These are phyloP conservation scores for Zygotorulaspora chibaensis DNA, from an alignment of 805 yeast species.

Conservation along the genomic window DNA sequence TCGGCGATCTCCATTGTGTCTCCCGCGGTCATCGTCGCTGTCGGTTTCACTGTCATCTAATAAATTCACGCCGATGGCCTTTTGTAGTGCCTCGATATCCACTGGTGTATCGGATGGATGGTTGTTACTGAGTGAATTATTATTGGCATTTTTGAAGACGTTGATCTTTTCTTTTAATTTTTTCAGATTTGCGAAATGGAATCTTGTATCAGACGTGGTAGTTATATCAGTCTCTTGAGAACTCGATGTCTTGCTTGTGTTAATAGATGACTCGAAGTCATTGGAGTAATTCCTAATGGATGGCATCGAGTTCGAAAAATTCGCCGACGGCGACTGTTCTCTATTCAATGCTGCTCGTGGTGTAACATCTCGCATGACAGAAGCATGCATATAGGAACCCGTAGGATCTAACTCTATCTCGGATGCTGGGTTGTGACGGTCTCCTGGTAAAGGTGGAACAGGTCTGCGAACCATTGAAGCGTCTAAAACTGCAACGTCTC, in stretches of 20 bases:
- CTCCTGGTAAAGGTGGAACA: slow-evolving; percentile 33
- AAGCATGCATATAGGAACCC: slow-evolving; percentile 26
- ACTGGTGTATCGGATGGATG: slow-evolving; percentile 20
- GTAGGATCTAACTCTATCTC: not conserved
- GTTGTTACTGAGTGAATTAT: slow-evolving; percentile 13
- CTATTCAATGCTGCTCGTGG: slow-evolving; percentile 12
- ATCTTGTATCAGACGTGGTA: slow-evolving; percentile 31
- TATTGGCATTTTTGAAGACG: slow-evolving; percentile 32
- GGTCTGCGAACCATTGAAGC: slow-evolving; percentile 30
- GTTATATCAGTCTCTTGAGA: slow-evolving; percentile 26
- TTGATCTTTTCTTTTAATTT: slow-evolving; percentile 35
- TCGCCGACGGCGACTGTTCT: slow-evolving; percentile 3
- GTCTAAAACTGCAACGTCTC: slow-evolving; percentile 20
- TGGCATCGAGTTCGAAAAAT: slow-evolving; percentile 5
- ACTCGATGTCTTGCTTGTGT: slow-evolving; percentile 20
- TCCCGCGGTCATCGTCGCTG: not conserved
- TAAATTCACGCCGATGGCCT: slow-evolving; percentile 33
- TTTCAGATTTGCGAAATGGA: slow-evolving; percentile 34
- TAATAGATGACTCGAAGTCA: slow-evolving; percentile 25
- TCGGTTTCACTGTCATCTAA: slow-evolving; percentile 15
- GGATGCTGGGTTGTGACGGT: slow-evolving; percentile 1
- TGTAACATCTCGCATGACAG: slow-evolving; percentile 27
- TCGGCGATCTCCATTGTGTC: slow-evolving; percentile 3
- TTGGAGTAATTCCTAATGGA: not conserved
- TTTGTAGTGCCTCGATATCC: slow-evolving; percentile 36